A percentile compares a stretch with the other conserved stretches of the same genome.
phyloP scores from a whole-genome alignment of 768 basidiomycete species.

The Boletellus ananiceps region DNA sequence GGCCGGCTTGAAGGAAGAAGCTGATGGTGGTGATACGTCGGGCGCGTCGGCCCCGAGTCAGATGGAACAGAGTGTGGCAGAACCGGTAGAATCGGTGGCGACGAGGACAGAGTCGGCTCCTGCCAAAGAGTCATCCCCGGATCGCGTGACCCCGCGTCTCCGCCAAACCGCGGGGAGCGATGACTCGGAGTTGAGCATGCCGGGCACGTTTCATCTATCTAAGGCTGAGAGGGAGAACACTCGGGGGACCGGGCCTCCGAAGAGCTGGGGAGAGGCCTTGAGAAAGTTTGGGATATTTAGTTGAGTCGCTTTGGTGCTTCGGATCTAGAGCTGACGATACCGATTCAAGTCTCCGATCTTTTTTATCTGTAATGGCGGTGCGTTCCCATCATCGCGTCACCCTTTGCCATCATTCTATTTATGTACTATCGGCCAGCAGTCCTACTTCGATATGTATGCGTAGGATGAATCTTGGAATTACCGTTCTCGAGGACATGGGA shows the following conservation, averaged over 20 bases:
- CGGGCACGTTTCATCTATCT: slow-evolving; percentile 45
- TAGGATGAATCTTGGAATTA: too few relatives aligned
- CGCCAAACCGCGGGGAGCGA: slow-evolving; percentile 17
- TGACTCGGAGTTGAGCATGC: slow-evolving; percentile 40
- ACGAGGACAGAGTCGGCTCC: not conserved
- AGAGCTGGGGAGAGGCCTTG: slow-evolving; percentile 18
- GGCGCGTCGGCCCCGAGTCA: not conserved
- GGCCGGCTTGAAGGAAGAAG: slow-evolving; percentile 11
- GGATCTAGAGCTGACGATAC: not conserved
- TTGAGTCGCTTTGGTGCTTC: slow-evolving; percentile 6
- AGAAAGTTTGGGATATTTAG: slow-evolving; percentile 25
- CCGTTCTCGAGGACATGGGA: too few relatives aligned
- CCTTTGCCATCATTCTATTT: too few relatives aligned
- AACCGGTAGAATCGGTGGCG: slow-evolving; percentile 3
- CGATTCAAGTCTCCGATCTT: too few relatives aligned
- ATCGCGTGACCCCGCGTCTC: slow-evolving; percentile 2
- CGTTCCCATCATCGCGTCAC: too few relatives aligned
- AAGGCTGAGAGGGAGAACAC: slow-evolving; percentile 1
- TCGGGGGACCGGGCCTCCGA: slow-evolving; percentile 1
- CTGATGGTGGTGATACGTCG: not conserved
- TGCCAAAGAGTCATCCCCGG: not conserved
- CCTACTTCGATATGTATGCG: too few relatives aligned
- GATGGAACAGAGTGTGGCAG: not conserved
- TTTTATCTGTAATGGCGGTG: too few relatives aligned
- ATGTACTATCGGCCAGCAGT: too few relatives aligned